A percentile compares a stretch with the other conserved stretches of the same genome.
Evolutionary conservation across 2,329 filamentous ascomycete genomes (phyloP).

Genomic region (Oidium heveae): DNA sequence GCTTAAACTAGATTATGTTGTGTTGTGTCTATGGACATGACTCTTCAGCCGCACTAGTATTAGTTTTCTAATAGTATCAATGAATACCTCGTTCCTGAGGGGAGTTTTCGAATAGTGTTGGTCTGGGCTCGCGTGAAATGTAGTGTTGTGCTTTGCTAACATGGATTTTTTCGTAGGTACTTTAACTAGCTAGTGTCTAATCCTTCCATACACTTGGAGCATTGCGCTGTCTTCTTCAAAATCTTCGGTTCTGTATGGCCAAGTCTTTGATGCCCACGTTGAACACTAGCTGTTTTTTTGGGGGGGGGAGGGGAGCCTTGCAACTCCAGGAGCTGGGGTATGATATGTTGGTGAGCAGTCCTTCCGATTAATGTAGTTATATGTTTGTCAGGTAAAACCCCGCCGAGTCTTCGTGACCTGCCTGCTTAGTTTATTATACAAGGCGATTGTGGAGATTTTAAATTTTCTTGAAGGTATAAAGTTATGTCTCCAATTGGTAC

Average conservation of each 20-base stretch:
- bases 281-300: neutral
- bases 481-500: neutral
- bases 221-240: neutral
- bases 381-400: neutral
- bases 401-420: neutral
- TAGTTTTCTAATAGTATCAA: neutral
- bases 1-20: too few relatives aligned
- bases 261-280: neutral
- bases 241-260: neutral
- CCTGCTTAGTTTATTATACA: conserved; percentile 1
- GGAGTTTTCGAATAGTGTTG: neutral
- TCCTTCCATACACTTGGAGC: neutral
- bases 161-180: neutral
- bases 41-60: too few relatives aligned
- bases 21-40: too few relatives aligned
- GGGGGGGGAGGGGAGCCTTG: too few relatives aligned
- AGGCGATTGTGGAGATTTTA: neutral
- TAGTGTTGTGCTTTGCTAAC: neutral
- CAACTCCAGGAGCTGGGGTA: neutral
- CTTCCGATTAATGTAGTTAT: neutral
- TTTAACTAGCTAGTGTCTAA: neutral
- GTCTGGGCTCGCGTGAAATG: neutral
- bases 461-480: neutral
- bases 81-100: neutral
- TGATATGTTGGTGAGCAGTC: neutral